Evolutionary conservation across 2,329 filamentous ascomycete genomes (phyloP), one percentile per base, ranked within the genome.

Genomic region (Fusarium newnesense): DNA sequence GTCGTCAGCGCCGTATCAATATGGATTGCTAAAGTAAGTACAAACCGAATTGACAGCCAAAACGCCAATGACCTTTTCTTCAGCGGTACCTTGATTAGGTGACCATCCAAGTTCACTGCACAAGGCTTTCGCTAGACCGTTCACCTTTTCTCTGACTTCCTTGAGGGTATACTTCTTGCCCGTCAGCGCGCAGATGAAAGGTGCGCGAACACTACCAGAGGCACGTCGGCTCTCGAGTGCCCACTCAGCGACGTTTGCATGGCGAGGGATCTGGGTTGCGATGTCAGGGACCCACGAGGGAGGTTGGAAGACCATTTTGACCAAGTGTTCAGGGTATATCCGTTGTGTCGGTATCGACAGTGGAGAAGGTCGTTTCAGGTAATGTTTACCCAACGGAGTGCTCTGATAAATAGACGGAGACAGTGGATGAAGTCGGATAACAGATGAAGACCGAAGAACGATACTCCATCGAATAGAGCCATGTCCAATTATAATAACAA

Each of bases 271-370:
- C 2, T 54, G 36, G 2, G 36, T 15, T 0, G 37, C n/a, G 13
- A 43, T 42, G n/a, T 54, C 36, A 26, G 47, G 58, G 30, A 28
- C 21, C 58, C 58, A 61, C 2, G 58, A 43, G n/a, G 58, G 58
- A 21, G 58, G 19, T 19, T 43, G 30, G 1, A 61, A 56, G 15
- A 61, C 36, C 58, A 61, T 61, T 1, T n/a, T 42, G 47, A 7
- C 18, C 3, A 4, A 18, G 7, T 2, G 10, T 53, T 42, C 39
- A 42, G 16, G 16, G 36, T 37, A 34, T 26, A 8, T 37, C 32
- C 32, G 32, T 7, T 28, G 49, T 15, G 32, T 37, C 32, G 32
- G 49, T 53, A 53, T 16, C n/a, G 12, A 26, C 30, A 37, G 50
- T 39, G 50, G 34, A 53, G 49, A 26, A 12, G 1, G 24, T 39